Evolutionary conservation across 2,329 filamentous ascomycete species (phyloP), one percentile per base, ranked within the genome.

Genomic region (Zasmidium angulare): DNA sequence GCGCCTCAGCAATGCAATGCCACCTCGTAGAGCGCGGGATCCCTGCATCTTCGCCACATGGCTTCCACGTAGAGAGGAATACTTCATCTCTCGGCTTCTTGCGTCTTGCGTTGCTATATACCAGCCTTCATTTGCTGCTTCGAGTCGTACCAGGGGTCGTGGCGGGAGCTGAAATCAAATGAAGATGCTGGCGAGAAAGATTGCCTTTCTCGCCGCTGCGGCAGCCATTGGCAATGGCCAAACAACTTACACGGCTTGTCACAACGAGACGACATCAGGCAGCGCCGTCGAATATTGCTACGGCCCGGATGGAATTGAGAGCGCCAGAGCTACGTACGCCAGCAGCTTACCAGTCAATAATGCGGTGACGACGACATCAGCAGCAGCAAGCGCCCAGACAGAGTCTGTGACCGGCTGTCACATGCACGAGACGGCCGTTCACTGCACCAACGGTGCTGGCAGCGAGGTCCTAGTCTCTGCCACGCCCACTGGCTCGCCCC

Each of bases 391-490:
- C 40, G 54, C 17, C 12, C 51, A 66, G 10, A 62, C 56, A 11
- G 63, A 63, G 1, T 57, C 59, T 20, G 62, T 64, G 14, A 64
- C 65, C 19, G 54, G 46, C 11, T 68, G 66, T 50, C 66, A 68
- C 50, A 55, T 31, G 21, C 66, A 68, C 46, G 63, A 60, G 22
- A 58, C 51, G 14, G 54, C 51, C 12, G 71, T 80, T 63, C 60
- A 60, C 36, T 43, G 36, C n/a, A 43, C n/a, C 36, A 43, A 43
- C 36, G 61, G 61, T 24, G 75, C 70, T 10, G 76, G 76, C 1
- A 72, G 71, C 0, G 74, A 74, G 6, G 76, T 66, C 78, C 2
- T 88, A 83, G 2, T 79, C 79, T 19, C 85, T 82, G 1, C 79
- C 80, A 49, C 80, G 82, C 86, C 87, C 1, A 77, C 86, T 0